Base-by-base conservation (phyloP, 192 early-diverging fungal species). In the Linnemannia elongata region DNA sequence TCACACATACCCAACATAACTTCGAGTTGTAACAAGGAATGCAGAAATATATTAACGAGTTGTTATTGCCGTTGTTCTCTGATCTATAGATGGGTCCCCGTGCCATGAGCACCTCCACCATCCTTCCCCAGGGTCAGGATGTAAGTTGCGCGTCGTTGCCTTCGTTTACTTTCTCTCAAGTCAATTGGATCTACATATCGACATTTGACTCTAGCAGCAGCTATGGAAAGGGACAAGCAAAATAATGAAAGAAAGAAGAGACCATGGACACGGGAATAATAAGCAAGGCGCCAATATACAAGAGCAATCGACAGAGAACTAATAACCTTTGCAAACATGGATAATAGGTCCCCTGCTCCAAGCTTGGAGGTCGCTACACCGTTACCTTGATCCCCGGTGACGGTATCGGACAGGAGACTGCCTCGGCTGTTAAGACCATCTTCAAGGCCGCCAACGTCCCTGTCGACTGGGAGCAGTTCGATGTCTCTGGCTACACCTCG, bases 341-440 rank as follows among this genome's bases (percentile, higher is more conserved):
- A 47, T 38, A 45, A 39, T 83, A 92, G 91, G 87, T 86, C 36
- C 79, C 77, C 54, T 87, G 82, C 75, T 93, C 91, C 75, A 93
- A 92, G 83, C 98, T 99, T 92, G 98, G 97, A 66, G 98, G 98
- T 69, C 94, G 94, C 35, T 95, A 97, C 93, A 99, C 97, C 57
- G 96, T 99, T 68, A 99, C 98, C 42, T 93, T 99, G 75, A 98
- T 99, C 82, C 98, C 98, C 54, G 98, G 98, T 88, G 98, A 99
- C 91, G 98, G 98, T 90, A 95, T 99, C 82, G 98, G 98, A 81
- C 93, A 96, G 84, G 98, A 99, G 88, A 96, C 96, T 83, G 95
- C 97, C 54, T 87, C 90, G 15, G 92, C 98, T 27, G 97, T 99
- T 47, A 98, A 99, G 93, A 93, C 95, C 72, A 93, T 99, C 74